phyloP scores from a whole-genome alignment of 2,329 filamentous ascomycete genomes.

The Penicillium brevicompactum region DNA sequence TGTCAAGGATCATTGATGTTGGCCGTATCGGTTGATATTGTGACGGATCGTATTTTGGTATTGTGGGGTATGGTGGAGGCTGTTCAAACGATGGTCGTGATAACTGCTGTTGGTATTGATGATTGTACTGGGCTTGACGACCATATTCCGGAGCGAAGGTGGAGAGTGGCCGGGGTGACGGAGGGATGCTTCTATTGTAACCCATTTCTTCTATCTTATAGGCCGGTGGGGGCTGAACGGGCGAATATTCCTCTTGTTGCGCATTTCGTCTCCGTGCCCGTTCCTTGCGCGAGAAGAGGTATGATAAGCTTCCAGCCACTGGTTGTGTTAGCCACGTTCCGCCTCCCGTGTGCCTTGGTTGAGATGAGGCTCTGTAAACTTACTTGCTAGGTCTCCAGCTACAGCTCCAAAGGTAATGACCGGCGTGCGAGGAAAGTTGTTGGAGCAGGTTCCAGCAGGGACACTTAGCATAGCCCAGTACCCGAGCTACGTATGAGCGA shows the following conservation, averaged over 20 bases:
- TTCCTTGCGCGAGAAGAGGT: constrained; percentile 28
- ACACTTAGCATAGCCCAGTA: constrained; percentile 6
- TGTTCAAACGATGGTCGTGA: constrained; percentile 23
- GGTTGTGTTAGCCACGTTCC: background rate
- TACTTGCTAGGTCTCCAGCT: constrained; percentile 9
- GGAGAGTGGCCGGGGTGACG: constrained; percentile 26
- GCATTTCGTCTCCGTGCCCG: constrained; percentile 24
- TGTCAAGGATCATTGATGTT: constrained; percentile 6
- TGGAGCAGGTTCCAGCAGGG: background rate
- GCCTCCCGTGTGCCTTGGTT: constrained; percentile 2
- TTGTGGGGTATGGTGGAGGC: constrained; percentile 30
- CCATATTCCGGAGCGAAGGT: constrained; percentile 26
- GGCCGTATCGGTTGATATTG: constrained; percentile 29
- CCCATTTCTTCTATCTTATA: constrained; percentile 16
- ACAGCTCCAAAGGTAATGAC: constrained; percentile 8
- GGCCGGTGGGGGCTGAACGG: constrained; percentile 18
- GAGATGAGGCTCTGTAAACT: constrained; percentile 10
- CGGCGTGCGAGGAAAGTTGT: constrained; percentile 1
- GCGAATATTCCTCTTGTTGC: constrained; percentile 7
- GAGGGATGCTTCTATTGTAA: constrained; percentile 15
- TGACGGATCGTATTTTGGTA: constrained; percentile 40
- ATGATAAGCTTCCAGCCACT: constrained; percentile 23
- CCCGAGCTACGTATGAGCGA: background rate
- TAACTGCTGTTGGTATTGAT: constrained; percentile 12
- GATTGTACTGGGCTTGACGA: constrained; percentile 15